Evolutionary conservation across 2,329 filamentous ascomycete genomes (phyloP).

Genomic region (Ophiostoma tasmaniense): DNA sequence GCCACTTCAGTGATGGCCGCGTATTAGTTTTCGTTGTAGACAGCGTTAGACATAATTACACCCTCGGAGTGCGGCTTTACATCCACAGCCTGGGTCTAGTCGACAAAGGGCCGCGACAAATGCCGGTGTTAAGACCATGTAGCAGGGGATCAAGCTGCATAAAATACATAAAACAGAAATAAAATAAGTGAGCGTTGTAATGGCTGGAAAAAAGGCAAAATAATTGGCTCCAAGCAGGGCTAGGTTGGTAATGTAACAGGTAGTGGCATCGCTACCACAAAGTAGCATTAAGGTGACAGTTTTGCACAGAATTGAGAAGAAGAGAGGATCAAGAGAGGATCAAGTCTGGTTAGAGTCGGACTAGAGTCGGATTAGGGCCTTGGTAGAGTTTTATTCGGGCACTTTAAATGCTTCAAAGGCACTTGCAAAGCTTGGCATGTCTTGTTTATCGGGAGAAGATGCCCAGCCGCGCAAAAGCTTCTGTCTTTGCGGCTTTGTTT

Average conservation of each 20-base stretch:
- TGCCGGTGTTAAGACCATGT: neutral
- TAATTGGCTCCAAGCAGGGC: neutral
- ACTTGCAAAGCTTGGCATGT: neutral
- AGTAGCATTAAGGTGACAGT: neutral
- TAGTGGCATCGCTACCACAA: neutral
- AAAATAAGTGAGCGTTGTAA: neutral
- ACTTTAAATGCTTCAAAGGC: neutral
- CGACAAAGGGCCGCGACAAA: neutral
- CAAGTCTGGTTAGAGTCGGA: neutral
- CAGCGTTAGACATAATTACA: neutral
- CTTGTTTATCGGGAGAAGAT: neutral
- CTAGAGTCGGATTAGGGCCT: neutral
- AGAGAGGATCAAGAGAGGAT: neutral
- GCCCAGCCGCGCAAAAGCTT: neutral
- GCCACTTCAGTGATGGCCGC: neutral
- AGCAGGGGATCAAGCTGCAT: neutral
- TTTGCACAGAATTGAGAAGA: neutral
- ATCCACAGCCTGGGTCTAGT: neutral
- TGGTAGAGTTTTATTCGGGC: neutral
- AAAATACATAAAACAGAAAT: neutral
- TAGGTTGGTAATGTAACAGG: neutral
- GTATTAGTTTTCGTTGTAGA: neutral
- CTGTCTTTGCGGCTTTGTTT: neutral
- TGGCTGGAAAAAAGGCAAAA: neutral
- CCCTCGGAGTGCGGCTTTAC: neutral